A percentile compares a stretch with the other conserved stretches of the same genome.
Evolutionary conservation across 192 early-diverging fungal species (phyloP).

Genomic region (Umbelopsis sp.): DNA sequence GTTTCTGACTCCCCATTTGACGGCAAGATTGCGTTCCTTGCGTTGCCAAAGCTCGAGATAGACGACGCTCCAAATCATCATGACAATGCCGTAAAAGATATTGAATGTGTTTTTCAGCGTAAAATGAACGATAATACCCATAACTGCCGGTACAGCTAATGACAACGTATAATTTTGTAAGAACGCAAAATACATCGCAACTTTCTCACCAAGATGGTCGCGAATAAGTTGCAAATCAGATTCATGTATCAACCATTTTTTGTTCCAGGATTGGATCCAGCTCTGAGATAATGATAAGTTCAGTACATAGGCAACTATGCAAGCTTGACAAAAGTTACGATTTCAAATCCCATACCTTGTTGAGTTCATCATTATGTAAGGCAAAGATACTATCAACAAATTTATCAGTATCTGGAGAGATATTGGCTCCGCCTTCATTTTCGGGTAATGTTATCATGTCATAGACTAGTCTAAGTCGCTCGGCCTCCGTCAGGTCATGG

Average conservation of each 20-base stretch:
- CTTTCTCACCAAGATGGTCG: slow-evolving; percentile 86
- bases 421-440: slow-evolving; percentile 65
- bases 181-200: slow-evolving; percentile 96
- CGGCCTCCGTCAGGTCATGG: slow-evolving; percentile 46
- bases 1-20: slow-evolving; percentile 76
- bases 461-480: slow-evolving; percentile 64
- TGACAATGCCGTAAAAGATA: slow-evolving; percentile 63
- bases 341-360: slow-evolving; percentile 53
- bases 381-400: slow-evolving; percentile 72
- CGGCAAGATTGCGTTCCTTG: slow-evolving; percentile 70
- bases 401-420: slow-evolving; percentile 50
- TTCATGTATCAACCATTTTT: slow-evolving; percentile 76
- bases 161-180: slow-evolving; percentile 85
- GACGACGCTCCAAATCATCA: slow-evolving; percentile 68
- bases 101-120: slow-evolving; percentile 57
- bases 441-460: slow-evolving; percentile 61
- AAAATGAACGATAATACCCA: slow-evolving; percentile 66
- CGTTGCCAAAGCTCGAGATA: slow-evolving; percentile 87
- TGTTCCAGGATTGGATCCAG: slow-evolving; percentile 84
- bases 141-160: slow-evolving; percentile 66
- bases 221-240: slow-evolving; percentile 76
- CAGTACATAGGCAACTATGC: neutral
- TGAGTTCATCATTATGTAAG: slow-evolving; percentile 80
- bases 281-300: slow-evolving; percentile 35
- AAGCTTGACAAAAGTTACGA: neutral